These are phyloP conservation scores for Verticillium zaregamsianum DNA, from an alignment of 2,329 filamentous ascomycete species.

Conservation along the genomic window DNA sequence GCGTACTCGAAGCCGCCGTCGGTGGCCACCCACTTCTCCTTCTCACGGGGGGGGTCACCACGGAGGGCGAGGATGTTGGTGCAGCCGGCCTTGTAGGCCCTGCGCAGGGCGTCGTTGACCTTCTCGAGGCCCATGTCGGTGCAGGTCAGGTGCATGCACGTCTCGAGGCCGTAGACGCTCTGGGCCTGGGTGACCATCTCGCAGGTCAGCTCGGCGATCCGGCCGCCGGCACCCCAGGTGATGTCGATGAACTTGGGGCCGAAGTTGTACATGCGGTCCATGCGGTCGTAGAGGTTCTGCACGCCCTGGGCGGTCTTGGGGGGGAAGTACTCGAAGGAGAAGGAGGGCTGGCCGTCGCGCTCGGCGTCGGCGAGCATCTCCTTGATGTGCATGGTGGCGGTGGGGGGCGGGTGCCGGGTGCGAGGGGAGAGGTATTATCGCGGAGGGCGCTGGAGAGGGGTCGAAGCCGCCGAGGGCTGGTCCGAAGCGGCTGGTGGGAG, in stretches of 20 bases:
- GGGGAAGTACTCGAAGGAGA: constrained; percentile 99
- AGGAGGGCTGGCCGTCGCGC: constrained; percentile 75
- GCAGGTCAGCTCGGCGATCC: constrained; percentile 85
- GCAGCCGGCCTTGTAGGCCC: constrained; percentile 91
- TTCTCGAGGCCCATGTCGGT: constrained; percentile 95
- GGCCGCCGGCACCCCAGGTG: constrained; percentile 95
- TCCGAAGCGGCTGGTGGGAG: neutral
- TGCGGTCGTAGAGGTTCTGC: constrained; percentile 97
- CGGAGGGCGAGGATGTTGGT: constrained; percentile 94
- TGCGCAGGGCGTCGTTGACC: constrained; percentile 81
- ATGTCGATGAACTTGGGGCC: constrained; percentile 97
- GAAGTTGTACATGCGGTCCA: constrained; percentile 97
- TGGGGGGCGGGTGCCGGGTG: neutral
- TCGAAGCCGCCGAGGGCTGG: neutral
- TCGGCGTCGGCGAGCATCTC: constrained; percentile 84
- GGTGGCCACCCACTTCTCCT: constrained; percentile 87
- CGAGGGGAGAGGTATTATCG: neutral
- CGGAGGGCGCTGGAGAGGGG: neutral
- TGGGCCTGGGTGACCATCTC: constrained; percentile 98
- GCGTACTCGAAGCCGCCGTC: constrained; percentile 89
- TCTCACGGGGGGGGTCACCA: constrained; percentile 88
- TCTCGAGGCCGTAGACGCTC: constrained; percentile 92
- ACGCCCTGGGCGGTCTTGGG: constrained; percentile 97
- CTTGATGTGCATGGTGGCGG: constrained; percentile 82
- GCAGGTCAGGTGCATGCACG: constrained; percentile 98